Conservation (phyloP, 495 filamentous ascomycete species). For the Cairneyella variabilis region DNA sequence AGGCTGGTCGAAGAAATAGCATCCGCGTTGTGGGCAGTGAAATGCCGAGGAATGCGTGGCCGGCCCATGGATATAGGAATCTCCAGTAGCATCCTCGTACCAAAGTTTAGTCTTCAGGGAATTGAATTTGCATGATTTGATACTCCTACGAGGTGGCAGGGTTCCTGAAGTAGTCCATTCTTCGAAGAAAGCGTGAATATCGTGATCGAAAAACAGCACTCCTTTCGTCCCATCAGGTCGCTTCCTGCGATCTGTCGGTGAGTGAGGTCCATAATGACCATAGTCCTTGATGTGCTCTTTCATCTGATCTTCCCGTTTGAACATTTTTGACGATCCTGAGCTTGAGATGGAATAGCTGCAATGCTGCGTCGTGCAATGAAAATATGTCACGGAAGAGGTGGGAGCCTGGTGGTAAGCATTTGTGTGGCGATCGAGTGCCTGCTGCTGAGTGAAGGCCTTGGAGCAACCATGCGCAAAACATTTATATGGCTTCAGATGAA, state of each 20-base stretch:
- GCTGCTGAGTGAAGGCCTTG: constrained; percentile 8
- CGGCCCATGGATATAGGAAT: not conserved
- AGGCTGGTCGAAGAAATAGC: not conserved
- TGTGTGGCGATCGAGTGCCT: constrained; percentile 13
- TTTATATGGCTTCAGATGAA: constrained; percentile 1
- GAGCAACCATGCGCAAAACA: constrained; percentile 7
- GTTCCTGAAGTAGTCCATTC: not conserved
- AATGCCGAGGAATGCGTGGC: not conserved
- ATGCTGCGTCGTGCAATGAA: constrained; percentile 12
- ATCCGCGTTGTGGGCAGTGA: not conserved
- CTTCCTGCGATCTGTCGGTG: not conserved
- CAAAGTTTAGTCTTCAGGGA: not conserved
- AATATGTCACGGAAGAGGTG: constrained; percentile 3
- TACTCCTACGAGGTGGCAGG: not conserved
- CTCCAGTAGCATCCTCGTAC: not conserved
- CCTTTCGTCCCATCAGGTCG: not conserved
- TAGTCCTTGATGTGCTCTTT: constrained; percentile 14
- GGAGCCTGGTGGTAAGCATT: constrained; percentile 1
- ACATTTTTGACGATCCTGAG: constrained; percentile 1
- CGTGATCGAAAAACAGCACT: too few species aligned
- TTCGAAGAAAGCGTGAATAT: constrained; percentile 3
- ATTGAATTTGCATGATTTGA: constrained; percentile 5
- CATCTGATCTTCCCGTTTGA: constrained; percentile 8
- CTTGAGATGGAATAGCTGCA: constrained; percentile 19
- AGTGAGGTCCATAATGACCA: constrained; percentile 14